phyloP scores from a whole-genome alignment of 768 basidiomycete species.

The Megacollybia marginata region DNA sequence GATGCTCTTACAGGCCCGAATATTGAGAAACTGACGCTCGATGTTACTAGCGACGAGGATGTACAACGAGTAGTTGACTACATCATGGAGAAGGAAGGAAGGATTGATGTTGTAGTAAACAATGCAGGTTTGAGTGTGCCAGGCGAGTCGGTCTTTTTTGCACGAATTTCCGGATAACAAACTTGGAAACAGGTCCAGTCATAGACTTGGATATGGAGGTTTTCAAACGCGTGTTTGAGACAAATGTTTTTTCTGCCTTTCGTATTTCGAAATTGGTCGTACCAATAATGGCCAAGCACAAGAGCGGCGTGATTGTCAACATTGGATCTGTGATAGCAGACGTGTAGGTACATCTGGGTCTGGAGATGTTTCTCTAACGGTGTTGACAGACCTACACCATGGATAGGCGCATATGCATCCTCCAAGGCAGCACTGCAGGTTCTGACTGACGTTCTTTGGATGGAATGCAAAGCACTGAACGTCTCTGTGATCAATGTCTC shows the following conservation, averaged over 20 bases:
- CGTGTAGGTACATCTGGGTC: too few relatives aligned
- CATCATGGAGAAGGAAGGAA: constrained; percentile 48
- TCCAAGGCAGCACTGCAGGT: constrained; percentile 52
- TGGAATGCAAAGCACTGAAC: constrained; percentile 71
- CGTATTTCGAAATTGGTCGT: constrained; percentile 54
- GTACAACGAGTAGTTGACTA: constrained; percentile 41
- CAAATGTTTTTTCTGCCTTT: constrained; percentile 60
- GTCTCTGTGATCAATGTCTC: too few relatives aligned
- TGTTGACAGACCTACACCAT: constrained; percentile 59
- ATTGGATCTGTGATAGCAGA: constrained; percentile 74
- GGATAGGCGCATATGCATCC: constrained; percentile 50
- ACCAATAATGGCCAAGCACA: constrained; percentile 64
- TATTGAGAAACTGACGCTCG: constrained; percentile 45
- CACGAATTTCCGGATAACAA: constrained; percentile 45
- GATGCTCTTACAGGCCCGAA: constrained; percentile 37
- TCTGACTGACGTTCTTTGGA: constrained; percentile 55
- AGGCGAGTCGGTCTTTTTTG: constrained; percentile 37
- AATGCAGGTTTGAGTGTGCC: too few relatives aligned
- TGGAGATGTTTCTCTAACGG: too few relatives aligned
- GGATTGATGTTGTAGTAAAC: constrained; percentile 59
- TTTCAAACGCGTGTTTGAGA: constrained; percentile 50
- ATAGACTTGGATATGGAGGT: constrained; percentile 51
- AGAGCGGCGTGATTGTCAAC: constrained; percentile 62
- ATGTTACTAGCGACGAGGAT: constrained; percentile 57
- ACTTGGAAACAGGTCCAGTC: constrained; percentile 27